Percentiles rank a stretch among this genome's conserved stretches.
Conservation (phyloP, 1,139 yeast species). For the Yamadazyma taylorii region DNA sequence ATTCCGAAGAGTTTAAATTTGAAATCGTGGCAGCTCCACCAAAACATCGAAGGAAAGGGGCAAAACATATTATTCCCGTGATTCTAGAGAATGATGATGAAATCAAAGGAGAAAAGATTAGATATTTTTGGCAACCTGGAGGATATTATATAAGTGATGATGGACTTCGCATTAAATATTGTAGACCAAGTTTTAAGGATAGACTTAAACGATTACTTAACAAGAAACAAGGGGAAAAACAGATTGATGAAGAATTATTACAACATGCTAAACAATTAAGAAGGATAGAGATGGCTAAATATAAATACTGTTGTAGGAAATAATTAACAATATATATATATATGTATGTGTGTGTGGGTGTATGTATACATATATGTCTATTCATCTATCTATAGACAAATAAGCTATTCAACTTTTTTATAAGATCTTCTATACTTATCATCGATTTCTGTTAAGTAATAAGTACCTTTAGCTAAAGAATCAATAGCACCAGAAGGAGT, state of each 20-base stretch:
- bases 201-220: not conserved
- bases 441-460: conserved; percentile 81
- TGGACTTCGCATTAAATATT: conserved; percentile 5
- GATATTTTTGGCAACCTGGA: conserved; percentile 6
- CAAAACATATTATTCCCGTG: not conserved
- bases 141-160: conserved; percentile 9
- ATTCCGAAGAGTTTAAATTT: not conserved
- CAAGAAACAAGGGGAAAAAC: not conserved
- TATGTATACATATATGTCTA: not conserved
- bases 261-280: conserved; percentile 3
- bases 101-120: not conserved
- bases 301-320: conserved; percentile 2
- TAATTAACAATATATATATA: not conserved
- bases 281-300: conserved; percentile 3
- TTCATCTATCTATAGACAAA: too few species aligned
- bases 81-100: not conserved
- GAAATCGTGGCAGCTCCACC: not conserved
- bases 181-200: not conserved
- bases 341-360: too few species aligned
- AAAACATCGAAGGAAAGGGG: not conserved
- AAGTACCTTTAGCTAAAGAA: conserved; percentile 69
- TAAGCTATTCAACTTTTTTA: conserved; percentile 11
- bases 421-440: conserved; percentile 78
- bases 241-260: not conserved
- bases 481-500: conserved; percentile 80